phyloP scores from a whole-genome alignment of 2,329 filamentous ascomycete species.

The Pseudodiploospora longispora region DNA sequence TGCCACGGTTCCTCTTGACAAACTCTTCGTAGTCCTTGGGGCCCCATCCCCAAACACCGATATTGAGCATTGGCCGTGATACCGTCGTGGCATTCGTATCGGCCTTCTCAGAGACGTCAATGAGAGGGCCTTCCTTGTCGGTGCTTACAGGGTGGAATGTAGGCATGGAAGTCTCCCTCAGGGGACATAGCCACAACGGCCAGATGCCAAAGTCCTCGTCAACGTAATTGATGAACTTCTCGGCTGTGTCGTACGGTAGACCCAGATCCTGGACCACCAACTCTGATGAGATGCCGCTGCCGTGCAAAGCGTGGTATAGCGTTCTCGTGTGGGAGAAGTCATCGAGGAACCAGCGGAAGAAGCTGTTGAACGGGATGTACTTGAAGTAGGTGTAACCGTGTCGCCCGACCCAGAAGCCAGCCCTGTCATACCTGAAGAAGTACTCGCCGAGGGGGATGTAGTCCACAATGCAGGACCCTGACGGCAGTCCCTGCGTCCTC shows the following conservation, averaged over 20 bases:
- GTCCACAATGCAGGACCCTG: slow-evolving; percentile 6
- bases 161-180: slow-evolving; percentile 11
- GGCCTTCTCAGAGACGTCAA: no score
- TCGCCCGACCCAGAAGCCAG: slow-evolving; percentile 55
- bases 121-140: not conserved
- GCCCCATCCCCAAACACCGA: slow-evolving; percentile 67
- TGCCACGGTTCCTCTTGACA: slow-evolving; percentile 52
- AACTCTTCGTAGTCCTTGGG: slow-evolving; percentile 44
- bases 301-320: slow-evolving; percentile 56
- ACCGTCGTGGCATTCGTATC: fast-evolving
- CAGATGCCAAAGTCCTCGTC: slow-evolving; percentile 15
- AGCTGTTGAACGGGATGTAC: slow-evolving; percentile 44
- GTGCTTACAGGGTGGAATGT: slow-evolving; percentile 15
- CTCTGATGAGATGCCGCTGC: slow-evolving; percentile 43
- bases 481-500: slow-evolving; percentile 2
- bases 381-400: slow-evolving; percentile 49
- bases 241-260: slow-evolving; percentile 42
- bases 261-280: slow-evolving; percentile 58
- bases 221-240: slow-evolving; percentile 21
- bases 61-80: slow-evolving; percentile 40
- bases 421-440: slow-evolving; percentile 55
- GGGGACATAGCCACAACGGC: slow-evolving; percentile 22
- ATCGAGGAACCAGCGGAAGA: slow-evolving; percentile 52
- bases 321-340: slow-evolving; percentile 53
- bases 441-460: slow-evolving; percentile 34